Percentiles rank a stretch among this genome's conserved stretches.
Evolutionary conservation across 768 basidiomycete species (phyloP).

Genomic region (Podaxis carcinomalis): DNA sequence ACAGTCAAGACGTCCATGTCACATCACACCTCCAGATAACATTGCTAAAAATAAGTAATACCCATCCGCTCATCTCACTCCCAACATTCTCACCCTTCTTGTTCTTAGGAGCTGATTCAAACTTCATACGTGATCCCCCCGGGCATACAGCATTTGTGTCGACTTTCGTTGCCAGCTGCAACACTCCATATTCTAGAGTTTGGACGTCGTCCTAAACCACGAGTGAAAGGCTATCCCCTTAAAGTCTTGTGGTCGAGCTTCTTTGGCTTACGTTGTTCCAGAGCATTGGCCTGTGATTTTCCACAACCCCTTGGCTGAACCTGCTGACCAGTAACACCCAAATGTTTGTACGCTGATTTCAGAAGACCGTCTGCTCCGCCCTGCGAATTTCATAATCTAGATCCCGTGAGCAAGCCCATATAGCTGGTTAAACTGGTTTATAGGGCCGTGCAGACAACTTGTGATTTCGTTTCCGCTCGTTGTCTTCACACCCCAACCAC

Average conservation of each 20-base stretch:
- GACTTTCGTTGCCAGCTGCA: too few species aligned
- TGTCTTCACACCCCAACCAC: not conserved
- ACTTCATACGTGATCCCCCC: too few species aligned
- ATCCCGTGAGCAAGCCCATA: not conserved
- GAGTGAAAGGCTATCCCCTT: not conserved
- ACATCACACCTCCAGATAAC: not conserved
- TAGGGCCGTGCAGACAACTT: not conserved
- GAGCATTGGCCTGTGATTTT: constrained; percentile 4
- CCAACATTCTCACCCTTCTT: too few species aligned
- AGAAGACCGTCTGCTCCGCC: not conserved
- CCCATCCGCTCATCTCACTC: too few species aligned
- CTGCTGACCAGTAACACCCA: not conserved
- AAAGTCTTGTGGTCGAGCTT: not conserved
- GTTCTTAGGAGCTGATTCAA: too few species aligned
- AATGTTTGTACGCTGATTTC: not conserved
- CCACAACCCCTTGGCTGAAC: not conserved
- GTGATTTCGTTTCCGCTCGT: not conserved
- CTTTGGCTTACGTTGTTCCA: not conserved
- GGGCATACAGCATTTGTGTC: too few species aligned
- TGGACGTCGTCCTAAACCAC: too few species aligned
- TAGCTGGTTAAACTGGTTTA: not conserved
- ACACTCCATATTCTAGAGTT: too few species aligned
- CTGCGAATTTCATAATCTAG: not conserved
- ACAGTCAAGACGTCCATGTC: not conserved
- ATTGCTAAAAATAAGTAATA: too few species aligned